These are phyloP conservation scores for Salvia splendens DNA, from an alignment of 257 asterid genomes.

Conservation along the genomic window DNA sequence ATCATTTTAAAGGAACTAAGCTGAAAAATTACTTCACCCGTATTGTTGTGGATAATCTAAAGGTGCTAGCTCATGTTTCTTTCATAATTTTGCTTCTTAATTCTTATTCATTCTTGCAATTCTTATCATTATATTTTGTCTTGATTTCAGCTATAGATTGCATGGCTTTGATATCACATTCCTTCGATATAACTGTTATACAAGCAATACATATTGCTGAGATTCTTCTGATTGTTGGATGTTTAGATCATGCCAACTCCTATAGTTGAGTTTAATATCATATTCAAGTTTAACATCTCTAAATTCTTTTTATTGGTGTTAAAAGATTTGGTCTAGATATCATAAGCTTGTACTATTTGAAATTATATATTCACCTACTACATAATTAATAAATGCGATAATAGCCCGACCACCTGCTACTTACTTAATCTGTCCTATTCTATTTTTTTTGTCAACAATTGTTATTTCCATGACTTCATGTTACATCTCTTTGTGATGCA, in stretches of 20 bases:
- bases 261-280: too few species aligned
- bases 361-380: neutral
- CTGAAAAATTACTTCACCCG: slow-evolving; percentile 96
- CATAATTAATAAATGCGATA: too few species aligned
- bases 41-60: slow-evolving; percentile 90
- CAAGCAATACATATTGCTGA: too few species aligned
- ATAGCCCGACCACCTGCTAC: too few species aligned
- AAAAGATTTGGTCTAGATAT: neutral
- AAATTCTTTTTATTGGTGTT: too few species aligned
- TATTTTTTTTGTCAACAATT: neutral
- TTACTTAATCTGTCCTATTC: too few species aligned
- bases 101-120: neutral
- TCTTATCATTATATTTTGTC: too few species aligned
- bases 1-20: slow-evolving; percentile 95
- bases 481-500: slow-evolving; percentile 16
- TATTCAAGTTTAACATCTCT: too few species aligned
- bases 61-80: slow-evolving; percentile 43
- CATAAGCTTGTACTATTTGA: neutral
- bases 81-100: neutral
- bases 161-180: too few species aligned
- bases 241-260: too few species aligned
- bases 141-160: too few species aligned
- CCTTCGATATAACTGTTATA: neutral
- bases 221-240: too few species aligned
- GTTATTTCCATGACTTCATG: neutral